These are phyloP conservation scores for Ophiocordyceps camponoti-rufipedis DNA, from an alignment of 2,329 filamentous ascomycete genomes.

Conservation along the genomic window DNA sequence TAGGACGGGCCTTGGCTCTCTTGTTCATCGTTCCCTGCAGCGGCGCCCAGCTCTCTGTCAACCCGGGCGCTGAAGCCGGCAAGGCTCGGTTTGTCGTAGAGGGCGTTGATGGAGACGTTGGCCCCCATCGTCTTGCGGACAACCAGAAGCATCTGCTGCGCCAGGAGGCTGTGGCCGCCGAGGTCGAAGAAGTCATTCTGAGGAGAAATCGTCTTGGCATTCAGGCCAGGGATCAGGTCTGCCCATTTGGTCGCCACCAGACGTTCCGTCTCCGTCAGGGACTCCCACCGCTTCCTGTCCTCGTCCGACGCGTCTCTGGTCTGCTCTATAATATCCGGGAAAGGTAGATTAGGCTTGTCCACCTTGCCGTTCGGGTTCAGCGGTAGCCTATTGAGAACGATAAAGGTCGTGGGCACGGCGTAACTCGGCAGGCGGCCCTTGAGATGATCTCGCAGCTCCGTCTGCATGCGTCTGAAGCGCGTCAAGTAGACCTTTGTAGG, in stretches of 20 bases:
- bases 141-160: not conserved
- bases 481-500: conserved; percentile 22
- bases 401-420: conserved; percentile 16
- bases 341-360: conserved; percentile 60
- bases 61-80: conserved; percentile 48
- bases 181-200: conserved; percentile 70
- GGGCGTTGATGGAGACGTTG: not conserved
- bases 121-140: not conserved
- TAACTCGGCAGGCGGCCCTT: conserved; percentile 34
- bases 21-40: conserved; percentile 53
- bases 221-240: conserved; percentile 46
- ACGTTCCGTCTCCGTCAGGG: conserved; percentile 16
- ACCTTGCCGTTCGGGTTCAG: conserved; percentile 68
- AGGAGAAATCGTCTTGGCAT: conserved; percentile 49
- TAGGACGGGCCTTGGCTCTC: conserved; percentile 16
- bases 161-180: conserved; percentile 56
- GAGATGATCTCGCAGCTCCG: conserved; percentile 43
- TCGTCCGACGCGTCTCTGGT: conserved; percentile 19
- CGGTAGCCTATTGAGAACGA: conserved; percentile 30
- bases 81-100: conserved; percentile 18
- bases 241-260: conserved; percentile 45
- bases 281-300: conserved; percentile 33
- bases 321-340: conserved; percentile 56
- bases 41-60: conserved; percentile 51
- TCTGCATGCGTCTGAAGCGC: conserved; percentile 26